These are phyloP conservation scores for Talaromyces sp. DNA, from an alignment of 2,329 filamentous ascomycete species.

Conservation along the genomic window DNA sequence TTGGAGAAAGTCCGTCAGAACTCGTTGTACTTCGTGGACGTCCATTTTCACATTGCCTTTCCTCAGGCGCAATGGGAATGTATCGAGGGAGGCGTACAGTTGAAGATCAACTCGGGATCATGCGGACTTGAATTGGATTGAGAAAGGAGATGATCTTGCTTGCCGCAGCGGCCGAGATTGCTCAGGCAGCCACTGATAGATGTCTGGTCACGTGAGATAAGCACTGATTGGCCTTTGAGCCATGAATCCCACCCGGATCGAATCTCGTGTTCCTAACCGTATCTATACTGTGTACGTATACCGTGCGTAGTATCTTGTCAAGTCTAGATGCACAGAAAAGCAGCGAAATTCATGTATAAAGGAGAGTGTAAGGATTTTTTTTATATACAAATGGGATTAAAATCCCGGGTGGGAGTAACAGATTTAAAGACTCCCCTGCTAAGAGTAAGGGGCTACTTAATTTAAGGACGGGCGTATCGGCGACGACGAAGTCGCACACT, in stretches of 20 bases:
- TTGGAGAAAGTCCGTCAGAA: constrained; percentile 53
- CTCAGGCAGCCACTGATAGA: not conserved
- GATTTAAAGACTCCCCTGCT: not conserved
- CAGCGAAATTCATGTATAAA: too few species aligned
- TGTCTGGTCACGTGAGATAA: not conserved
- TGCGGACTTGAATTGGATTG: not conserved
- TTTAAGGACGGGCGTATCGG: not conserved
- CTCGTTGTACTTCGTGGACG: constrained; percentile 53
- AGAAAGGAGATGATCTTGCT: constrained; percentile 1
- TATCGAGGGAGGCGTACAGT: not conserved
- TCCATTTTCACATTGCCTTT: constrained; percentile 47
- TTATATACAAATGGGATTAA: too few species aligned
- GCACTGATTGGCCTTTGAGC: not conserved
- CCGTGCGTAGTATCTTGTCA: too few species aligned
- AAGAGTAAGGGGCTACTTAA: not conserved
- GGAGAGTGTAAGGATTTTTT: too few species aligned
- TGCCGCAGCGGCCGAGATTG: not conserved
- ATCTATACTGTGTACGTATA: too few species aligned
- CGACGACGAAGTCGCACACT: not conserved
- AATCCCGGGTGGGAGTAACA: too few species aligned
- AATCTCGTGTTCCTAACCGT: too few species aligned
- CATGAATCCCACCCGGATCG: too few species aligned
- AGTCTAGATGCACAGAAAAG: too few species aligned
- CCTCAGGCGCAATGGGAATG: not conserved
- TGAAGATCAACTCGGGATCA: not conserved